Conservation (phyloP, 2,329 filamentous ascomycete genomes). For the Monosporascus sp. region DNA sequence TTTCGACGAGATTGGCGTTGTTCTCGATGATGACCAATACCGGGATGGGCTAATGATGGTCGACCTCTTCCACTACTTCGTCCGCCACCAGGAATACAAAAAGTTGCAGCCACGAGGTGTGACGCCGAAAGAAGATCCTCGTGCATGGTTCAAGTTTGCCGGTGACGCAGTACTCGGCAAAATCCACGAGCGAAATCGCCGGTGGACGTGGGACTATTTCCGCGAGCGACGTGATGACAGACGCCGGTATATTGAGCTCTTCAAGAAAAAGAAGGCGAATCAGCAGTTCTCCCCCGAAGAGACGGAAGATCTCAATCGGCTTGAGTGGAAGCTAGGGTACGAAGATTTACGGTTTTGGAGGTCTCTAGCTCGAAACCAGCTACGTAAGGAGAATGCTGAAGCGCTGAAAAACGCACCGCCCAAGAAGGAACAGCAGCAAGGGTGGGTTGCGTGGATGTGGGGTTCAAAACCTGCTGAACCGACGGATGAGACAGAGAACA, state of each 20-base stretch:
- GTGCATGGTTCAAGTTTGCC: conserved; percentile 89
- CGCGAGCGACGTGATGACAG: conserved; percentile 88
- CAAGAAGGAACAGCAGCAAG: conserved; percentile 63
- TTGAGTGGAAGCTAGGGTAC: conserved; percentile 86
- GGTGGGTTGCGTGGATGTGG: conserved; percentile 92
- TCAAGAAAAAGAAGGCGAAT: conserved; percentile 85
- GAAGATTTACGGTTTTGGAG: conserved; percentile 98
- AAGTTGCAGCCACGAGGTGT: conserved; percentile 79
- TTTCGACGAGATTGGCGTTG: conserved; percentile 95
- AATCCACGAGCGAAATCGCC: conserved; percentile 88
- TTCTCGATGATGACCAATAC: conserved; percentile 97
- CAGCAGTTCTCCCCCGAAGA: conserved; percentile 68
- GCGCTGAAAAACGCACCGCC: conserved; percentile 62
- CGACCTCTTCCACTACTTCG: conserved; percentile 97
- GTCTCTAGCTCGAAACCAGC: conserved; percentile 85
- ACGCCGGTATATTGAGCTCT: conserved; percentile 81
- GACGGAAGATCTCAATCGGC: conserved; percentile 60
- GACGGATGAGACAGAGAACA: conserved; percentile 64
- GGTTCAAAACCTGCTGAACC: conserved; percentile 61
- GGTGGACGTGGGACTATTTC: conserved; percentile 96
- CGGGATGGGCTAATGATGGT: conserved; percentile 97
- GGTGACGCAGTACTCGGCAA: conserved; percentile 84
- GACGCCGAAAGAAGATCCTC: conserved; percentile 80
- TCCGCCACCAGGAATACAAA: conserved; percentile 95
- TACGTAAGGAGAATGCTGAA: conserved; percentile 90